Percentiles rank a stretch among this genome's conserved stretches.
Evolutionary conservation across 2,329 filamentous ascomycete species (phyloP).

Genomic region (Oidium heveae): DNA sequence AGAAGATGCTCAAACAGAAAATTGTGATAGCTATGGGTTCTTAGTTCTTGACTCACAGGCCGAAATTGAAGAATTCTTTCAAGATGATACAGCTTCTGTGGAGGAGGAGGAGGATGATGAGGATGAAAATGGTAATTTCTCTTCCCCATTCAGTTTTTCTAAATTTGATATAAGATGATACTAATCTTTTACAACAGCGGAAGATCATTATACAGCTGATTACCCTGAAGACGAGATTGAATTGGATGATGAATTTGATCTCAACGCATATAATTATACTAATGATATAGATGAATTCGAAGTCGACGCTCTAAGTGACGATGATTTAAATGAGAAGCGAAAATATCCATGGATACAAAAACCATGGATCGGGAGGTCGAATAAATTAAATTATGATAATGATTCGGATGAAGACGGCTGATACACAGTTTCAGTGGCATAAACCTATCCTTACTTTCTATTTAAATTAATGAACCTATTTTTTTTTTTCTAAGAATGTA

Average conservation of each 20-base stretch:
- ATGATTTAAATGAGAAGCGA: conserved; percentile 7
- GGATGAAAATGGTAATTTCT: conserved; percentile 32
- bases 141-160: neutral
- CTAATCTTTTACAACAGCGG: conserved; percentile 22
- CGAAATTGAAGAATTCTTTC: conserved; percentile 31
- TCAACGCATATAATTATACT: conserved; percentile 26
- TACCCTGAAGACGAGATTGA: conserved; percentile 61
- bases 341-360: conserved; percentile 10
- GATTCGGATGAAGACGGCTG: neutral
- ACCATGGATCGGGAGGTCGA: conserved; percentile 1
- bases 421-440: neutral
- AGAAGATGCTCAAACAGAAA: conserved; percentile 20
- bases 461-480: neutral
- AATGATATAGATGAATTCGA: conserved; percentile 13
- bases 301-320: conserved; percentile 2
- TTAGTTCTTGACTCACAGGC: conserved; percentile 13
- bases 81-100: conserved; percentile 32
- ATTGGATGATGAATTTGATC: conserved; percentile 39
- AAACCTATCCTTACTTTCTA: neutral
- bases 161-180: neutral
- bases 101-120: conserved; percentile 40
- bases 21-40: conserved; percentile 21
- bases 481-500: no score
- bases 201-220: conserved; percentile 56
- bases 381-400: conserved; percentile 2